Conservation (phyloP, 352 stramenopile species). For the Halophytophthora polymorphica region DNA sequence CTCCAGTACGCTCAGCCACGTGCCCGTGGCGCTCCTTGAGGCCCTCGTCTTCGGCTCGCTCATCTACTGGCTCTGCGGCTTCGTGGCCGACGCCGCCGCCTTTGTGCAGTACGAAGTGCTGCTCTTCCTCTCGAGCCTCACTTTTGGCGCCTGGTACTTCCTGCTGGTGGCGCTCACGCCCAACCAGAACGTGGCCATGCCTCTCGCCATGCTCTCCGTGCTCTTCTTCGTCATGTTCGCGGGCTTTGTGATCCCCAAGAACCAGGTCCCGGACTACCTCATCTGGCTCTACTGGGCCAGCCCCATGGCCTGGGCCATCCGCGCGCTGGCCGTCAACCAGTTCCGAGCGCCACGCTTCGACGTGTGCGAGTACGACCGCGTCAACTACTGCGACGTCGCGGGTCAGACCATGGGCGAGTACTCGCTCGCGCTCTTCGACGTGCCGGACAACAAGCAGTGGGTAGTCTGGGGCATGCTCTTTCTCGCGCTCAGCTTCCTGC, state of each 20-base stretch:
- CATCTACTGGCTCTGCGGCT: slow-evolving; percentile 80
- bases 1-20: slow-evolving; percentile 30
- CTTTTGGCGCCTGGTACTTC: slow-evolving; percentile 46
- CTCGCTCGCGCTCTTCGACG: slow-evolving; percentile 34
- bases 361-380: slow-evolving; percentile 29
- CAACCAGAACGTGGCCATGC: slow-evolving; percentile 40
- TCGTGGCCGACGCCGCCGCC: slow-evolving; percentile 20
- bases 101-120: slow-evolving; percentile 44
- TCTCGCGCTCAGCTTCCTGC: slow-evolving; percentile 26
- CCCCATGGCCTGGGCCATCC: slow-evolving; percentile 36
- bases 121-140: slow-evolving; percentile 44
- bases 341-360: slow-evolving; percentile 33
- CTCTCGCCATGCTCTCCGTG: slow-evolving; percentile 42
- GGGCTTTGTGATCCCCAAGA: slow-evolving; percentile 45
- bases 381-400: slow-evolving; percentile 25
- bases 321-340: slow-evolving; percentile 32
- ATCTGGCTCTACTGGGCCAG: slow-evolving; percentile 45
- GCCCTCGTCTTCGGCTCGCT: slow-evolving; percentile 72
- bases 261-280: slow-evolving; percentile 43
- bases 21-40: slow-evolving; percentile 51
- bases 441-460: slow-evolving; percentile 28
- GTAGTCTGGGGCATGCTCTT: slow-evolving; percentile 37
- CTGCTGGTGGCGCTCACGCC: slow-evolving; percentile 31
- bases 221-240: slow-evolving; percentile 48
- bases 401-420: slow-evolving; percentile 38